Evolutionary conservation across 805 yeast genomes (phyloP), one percentile per base, ranked within the genome.

Genomic region (Starmera pachycereana): DNA sequence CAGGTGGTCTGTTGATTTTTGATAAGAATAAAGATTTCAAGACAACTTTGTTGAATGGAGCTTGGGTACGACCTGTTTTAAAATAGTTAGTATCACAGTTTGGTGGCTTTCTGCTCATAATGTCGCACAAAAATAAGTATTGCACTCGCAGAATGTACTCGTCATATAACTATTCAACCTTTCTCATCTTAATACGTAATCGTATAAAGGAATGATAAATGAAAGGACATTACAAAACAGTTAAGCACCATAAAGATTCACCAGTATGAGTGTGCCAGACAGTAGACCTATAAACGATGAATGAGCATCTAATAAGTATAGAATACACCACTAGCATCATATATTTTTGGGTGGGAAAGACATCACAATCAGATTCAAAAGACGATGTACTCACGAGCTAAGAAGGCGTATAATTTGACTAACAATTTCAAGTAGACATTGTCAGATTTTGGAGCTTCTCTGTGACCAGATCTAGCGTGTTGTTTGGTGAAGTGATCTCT

Each of bases 1-100:
- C 98, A 52, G 99, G 98, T 64, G 97, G 99, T 78, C 96, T 87
- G 97, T 92, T 92, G 71, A 81, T 74, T 90, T 92, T 92, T 57
- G 97, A 90, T 65, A 92, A 78, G 87, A 87, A 92, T 71, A 92
- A 81, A 66, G 90, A 76, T 71, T 73, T 87, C 69, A 92, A 83
- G 74, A 92, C 71, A 61, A 89, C 87, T 81, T 85, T 87, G 96
- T 92, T 92, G 94, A 92, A 92, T 66, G 89, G 81, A 72, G 95
- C 87, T 70, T 89, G 97, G 63, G 97, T 90, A 77, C 98, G 96
- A 78, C 96, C 95, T 74, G 57, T 43, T 47, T 40, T 44, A 49
- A 42, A 47, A 42, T 46, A 41, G 75, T 69, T 64, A 63, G 66
- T 62, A 62, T 33, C 37, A 37, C 37, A 36, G 44, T 45, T 43